Conservation (phyloP, 2,329 filamentous ascomycete species). For the Colletotrichum tropicale region DNA sequence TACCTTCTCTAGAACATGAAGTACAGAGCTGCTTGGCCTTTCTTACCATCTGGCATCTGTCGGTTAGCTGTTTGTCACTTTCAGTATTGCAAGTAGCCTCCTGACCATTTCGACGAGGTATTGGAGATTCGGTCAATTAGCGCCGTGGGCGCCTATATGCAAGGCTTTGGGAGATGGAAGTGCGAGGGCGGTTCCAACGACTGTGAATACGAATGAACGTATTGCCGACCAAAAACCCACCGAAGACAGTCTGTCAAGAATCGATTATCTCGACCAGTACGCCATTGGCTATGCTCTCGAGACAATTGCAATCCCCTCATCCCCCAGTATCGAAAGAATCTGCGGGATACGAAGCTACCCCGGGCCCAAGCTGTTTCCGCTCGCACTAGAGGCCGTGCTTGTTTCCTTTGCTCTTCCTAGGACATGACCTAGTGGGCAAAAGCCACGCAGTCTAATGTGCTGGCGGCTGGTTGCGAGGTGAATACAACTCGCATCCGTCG, state of each 20-base stretch:
- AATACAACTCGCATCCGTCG: neutral
- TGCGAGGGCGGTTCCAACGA: neutral
- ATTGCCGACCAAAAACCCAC: neutral
- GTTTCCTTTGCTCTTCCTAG: neutral
- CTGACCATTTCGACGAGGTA: neutral
- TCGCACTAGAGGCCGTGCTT: neutral
- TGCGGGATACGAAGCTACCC: neutral
- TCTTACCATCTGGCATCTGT: neutral
- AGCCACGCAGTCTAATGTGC: neutral
- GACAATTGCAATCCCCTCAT: neutral
- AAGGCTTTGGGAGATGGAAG: neutral
- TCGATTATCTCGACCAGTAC: neutral
- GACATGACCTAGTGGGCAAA: neutral
- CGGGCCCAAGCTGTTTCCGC: neutral
- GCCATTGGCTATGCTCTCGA: neutral
- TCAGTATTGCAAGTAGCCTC: too few relatives aligned
- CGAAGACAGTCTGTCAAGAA: neutral
- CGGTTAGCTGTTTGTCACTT: accelerated
- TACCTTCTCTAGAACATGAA: neutral
- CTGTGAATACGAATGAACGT: neutral
- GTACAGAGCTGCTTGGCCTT: neutral
- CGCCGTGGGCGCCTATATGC: neutral
- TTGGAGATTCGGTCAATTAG: neutral
- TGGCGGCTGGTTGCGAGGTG: neutral
- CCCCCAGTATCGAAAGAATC: neutral